These are phyloP conservation scores for Fusarium poae DNA, from an alignment of 2,329 filamentous ascomycete genomes.

Conservation along the genomic window DNA sequence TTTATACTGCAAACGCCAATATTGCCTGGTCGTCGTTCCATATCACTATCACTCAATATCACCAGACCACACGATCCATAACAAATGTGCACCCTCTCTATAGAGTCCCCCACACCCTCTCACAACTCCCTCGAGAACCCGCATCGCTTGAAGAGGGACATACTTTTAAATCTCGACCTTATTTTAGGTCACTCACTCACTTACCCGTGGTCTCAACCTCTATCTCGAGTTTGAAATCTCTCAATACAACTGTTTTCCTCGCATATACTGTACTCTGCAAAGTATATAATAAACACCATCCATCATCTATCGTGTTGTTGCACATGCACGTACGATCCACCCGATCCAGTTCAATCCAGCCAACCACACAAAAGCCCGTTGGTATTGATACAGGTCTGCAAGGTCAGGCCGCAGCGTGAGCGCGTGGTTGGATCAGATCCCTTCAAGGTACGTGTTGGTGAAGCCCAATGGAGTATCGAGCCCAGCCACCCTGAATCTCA, in stretches of 20 bases:
- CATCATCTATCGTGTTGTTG: conserved; percentile 24
- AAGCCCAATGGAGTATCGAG: conserved; percentile 27
- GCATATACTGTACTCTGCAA: background rate
- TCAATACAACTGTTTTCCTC: background rate
- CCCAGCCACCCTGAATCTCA: conserved; percentile 40
- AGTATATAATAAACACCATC: conserved; percentile 11
- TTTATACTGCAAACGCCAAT: conserved; percentile 2
- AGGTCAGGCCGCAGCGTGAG: conserved; percentile 37
- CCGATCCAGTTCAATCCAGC: conserved; percentile 28
- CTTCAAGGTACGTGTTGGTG: conserved; percentile 34
- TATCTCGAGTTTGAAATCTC: conserved; percentile 2
- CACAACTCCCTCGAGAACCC: conserved; percentile 10
- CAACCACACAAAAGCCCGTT: conserved; percentile 36
- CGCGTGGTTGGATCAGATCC: conserved; percentile 42
- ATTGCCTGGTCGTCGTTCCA: conserved; percentile 4
- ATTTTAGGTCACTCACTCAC: background rate
- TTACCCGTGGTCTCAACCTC: background rate
- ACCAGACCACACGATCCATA: conserved; percentile 37
- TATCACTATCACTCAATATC: conserved; percentile 36
- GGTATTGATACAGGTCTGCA: conserved; percentile 39
- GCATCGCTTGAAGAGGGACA: conserved; percentile 10
- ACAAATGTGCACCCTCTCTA: conserved; percentile 20
- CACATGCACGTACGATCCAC: conserved; percentile 39
- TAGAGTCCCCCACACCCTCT: conserved; percentile 30
- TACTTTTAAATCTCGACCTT: conserved; percentile 6